These are phyloP conservation scores for Blastocystis hominis DNA, from an alignment of 352 stramenopile species.

Conservation along the genomic window DNA sequence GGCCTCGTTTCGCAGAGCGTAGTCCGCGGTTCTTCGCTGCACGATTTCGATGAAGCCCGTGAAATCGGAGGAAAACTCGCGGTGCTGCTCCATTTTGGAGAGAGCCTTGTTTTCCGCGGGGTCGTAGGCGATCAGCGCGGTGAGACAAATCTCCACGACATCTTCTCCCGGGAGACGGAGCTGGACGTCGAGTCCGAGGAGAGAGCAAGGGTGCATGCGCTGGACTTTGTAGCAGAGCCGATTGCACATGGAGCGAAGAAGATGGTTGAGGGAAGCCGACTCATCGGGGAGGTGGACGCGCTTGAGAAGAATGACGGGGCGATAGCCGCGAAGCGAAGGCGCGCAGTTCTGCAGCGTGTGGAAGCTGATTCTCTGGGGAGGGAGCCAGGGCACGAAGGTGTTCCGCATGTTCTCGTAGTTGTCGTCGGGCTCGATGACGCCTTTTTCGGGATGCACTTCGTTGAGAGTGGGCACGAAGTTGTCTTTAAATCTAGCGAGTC, in stretches of 20 bases:
- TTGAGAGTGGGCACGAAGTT: slow-evolving; percentile 13
- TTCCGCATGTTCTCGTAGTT: background rate
- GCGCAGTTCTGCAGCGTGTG: slow-evolving; percentile 35
- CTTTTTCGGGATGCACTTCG: slow-evolving; percentile 40
- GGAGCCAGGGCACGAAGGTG: slow-evolving; percentile 23
- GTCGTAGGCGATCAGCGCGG: slow-evolving; percentile 13
- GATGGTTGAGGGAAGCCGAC: slow-evolving; percentile 32
- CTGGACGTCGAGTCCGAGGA: slow-evolving; percentile 34
- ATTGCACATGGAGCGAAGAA: background rate
- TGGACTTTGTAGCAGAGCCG: slow-evolving; percentile 31
- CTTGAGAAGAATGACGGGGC: slow-evolving; percentile 32
- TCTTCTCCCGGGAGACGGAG: slow-evolving; percentile 37
- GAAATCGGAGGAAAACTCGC: background rate
- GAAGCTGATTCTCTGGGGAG: background rate
- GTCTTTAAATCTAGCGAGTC: background rate
- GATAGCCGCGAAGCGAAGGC: slow-evolving; percentile 5
- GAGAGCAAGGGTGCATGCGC: background rate
- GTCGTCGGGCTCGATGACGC: slow-evolving; percentile 20
- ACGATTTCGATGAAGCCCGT: background rate
- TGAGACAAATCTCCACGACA: slow-evolving; percentile 48
- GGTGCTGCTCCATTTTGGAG: background rate
- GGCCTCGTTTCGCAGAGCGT: background rate
- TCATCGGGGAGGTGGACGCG: background rate
- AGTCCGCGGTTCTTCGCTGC: background rate
- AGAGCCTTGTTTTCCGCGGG: background rate